These are phyloP conservation scores for Pisolithus albus DNA, from an alignment of 768 basidiomycete genomes.

Conservation along the genomic window DNA sequence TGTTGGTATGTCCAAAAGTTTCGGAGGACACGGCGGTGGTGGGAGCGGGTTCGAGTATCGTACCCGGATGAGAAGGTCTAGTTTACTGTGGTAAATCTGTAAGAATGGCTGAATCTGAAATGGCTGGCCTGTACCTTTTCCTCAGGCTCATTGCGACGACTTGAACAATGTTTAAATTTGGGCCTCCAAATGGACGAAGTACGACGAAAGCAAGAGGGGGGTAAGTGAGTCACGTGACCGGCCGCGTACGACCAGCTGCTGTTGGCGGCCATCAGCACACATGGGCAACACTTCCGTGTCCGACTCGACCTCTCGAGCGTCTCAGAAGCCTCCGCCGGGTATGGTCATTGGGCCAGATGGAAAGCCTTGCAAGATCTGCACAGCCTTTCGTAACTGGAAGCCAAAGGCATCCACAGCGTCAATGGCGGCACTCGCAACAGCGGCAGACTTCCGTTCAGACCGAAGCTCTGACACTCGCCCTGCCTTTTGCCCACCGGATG, in stretches of 20 bases:
- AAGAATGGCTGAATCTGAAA: background rate
- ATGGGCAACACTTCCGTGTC: no score
- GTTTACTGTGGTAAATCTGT: conserved; percentile 44
- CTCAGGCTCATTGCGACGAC: conserved; percentile 43
- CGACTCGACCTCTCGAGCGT: background rate
- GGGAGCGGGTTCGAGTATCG: conserved; percentile 94
- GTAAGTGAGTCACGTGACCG: no score
- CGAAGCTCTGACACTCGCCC: conserved; percentile 36
- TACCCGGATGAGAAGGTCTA: conserved; percentile 88
- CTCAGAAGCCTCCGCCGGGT: conserved; percentile 50
- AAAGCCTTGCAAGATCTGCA: conserved; percentile 92
- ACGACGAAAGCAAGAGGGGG: no score
- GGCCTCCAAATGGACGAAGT: no score
- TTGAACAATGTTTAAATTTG: background rate
- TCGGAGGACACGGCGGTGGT: conserved; percentile 94
- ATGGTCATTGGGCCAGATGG: conserved; percentile 90
- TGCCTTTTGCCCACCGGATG: conserved; percentile 81
- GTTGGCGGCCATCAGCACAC: no score
- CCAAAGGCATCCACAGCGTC: conserved; percentile 27
- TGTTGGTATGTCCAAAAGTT: conserved; percentile 88
- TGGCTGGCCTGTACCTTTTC: conserved; percentile 38
- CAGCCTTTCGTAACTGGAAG: conserved; percentile 68
- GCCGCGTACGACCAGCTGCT: no score
- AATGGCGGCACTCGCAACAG: conserved; percentile 29
- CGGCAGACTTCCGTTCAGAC: conserved; percentile 21